Conservation (phyloP, 2,329 filamentous ascomycete species). For the Chrysoporthe austroafricana region DNA sequence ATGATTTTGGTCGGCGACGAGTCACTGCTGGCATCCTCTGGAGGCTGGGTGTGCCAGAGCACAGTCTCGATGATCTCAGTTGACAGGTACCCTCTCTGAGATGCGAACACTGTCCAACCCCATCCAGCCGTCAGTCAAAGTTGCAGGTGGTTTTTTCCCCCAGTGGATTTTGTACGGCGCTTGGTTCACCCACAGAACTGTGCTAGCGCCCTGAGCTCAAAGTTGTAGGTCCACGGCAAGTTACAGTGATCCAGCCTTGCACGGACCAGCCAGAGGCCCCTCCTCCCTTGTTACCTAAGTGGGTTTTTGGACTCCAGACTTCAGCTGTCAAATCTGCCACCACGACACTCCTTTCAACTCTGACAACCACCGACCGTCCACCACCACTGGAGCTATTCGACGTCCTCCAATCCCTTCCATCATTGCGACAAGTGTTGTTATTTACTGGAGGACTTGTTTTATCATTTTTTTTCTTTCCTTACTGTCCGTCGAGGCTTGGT, state of each 20-base stretch:
- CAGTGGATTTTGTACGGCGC: not conserved
- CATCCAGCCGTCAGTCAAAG: conserved; percentile 1
- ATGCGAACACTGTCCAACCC: not conserved
- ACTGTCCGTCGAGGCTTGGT: not conserved
- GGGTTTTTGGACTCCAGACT: conserved; percentile 13
- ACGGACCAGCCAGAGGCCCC: not conserved
- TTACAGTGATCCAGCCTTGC: not conserved
- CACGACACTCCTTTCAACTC: conserved; percentile 8
- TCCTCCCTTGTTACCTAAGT: conserved; percentile 1
- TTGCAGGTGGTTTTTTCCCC: too few relatives aligned
- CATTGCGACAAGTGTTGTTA: conserved; percentile 25
- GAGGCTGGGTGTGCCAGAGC: not conserved
- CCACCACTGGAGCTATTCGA: not conserved
- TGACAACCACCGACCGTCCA: conserved; percentile 6
- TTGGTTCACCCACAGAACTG: not conserved
- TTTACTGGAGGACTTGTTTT: not conserved
- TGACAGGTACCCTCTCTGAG: too few relatives aligned
- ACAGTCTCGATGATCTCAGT: not conserved
- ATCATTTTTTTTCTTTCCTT: not conserved
- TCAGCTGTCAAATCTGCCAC: not conserved
- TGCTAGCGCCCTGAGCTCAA: not conserved
- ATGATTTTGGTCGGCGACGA: conserved; percentile 12
- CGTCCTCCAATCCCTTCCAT: not conserved
- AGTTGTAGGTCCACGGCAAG: not conserved
- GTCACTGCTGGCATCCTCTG: conserved; percentile 10